Conservation (phyloP, 1,284 basidiomycete genomes). For the Nidula niveotomentosa region DNA sequence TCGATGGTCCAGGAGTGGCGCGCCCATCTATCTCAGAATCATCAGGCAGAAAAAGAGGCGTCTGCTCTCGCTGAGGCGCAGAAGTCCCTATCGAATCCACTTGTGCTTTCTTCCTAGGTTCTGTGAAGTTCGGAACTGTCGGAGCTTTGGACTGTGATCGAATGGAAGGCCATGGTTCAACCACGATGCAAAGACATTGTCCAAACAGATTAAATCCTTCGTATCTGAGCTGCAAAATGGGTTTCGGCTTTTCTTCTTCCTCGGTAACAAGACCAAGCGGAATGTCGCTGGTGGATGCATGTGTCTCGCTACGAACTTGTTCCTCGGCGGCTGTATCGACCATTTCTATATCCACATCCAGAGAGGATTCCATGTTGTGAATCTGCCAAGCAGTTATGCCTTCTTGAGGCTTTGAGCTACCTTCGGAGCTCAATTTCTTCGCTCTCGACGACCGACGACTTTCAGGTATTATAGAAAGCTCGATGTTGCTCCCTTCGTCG, state of each 20-base stretch:
- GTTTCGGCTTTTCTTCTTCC: slow-evolving; percentile 69
- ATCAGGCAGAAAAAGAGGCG: slow-evolving; percentile 72
- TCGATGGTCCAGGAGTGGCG: slow-evolving; percentile 6
- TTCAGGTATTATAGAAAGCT: slow-evolving; percentile 12
- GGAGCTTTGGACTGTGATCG: slow-evolving; percentile 34
- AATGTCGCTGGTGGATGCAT: no score
- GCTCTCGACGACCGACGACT: slow-evolving; percentile 21
- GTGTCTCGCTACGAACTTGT: no score
- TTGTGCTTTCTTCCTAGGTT: not conserved
- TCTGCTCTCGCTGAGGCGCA: slow-evolving; percentile 30
- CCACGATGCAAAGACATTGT: slow-evolving; percentile 72
- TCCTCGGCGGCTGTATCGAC: no score
- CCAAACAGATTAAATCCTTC: slow-evolving; percentile 67
- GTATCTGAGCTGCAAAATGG: slow-evolving; percentile 61
- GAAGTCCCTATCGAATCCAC: no score
- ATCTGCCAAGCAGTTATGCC: no score
- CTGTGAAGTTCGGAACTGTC: not conserved
- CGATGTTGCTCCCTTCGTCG: slow-evolving; percentile 17
- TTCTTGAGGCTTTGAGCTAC: no score
- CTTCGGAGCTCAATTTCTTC: no score
- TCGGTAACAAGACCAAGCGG: slow-evolving; percentile 28
- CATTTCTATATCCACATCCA: no score
- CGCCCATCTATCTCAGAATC: slow-evolving; percentile 35
- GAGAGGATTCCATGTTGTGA: no score
- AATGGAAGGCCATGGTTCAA: slow-evolving; percentile 72